phyloP scores from a whole-genome alignment of 495 filamentous ascomycete species.

The Daldinia grandis region DNA sequence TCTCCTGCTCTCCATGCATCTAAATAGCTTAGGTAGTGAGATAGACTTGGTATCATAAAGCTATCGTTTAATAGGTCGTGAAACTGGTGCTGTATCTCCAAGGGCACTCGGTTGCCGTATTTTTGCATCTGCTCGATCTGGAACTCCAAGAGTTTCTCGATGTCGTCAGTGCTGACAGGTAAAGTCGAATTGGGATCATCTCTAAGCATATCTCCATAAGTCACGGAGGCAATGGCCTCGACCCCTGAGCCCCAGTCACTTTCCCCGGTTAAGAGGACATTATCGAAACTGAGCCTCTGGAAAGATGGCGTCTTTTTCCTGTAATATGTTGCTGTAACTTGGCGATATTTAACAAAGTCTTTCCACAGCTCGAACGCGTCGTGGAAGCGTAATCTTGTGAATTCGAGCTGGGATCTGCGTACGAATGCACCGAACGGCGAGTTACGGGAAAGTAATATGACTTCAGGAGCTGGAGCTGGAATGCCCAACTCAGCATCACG shows the following conservation, averaged over 20 bases:
- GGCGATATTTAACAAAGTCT: constrained; percentile 77
- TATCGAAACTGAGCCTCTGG: constrained; percentile 72
- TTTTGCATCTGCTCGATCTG: constrained; percentile 86
- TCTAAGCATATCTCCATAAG: constrained; percentile 69
- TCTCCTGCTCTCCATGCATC: constrained; percentile 93
- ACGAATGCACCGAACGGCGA: constrained; percentile 91
- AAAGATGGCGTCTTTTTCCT: constrained; percentile 69
- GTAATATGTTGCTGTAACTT: constrained; percentile 77
- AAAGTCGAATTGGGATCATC: constrained; percentile 51
- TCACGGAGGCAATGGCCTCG: constrained; percentile 63
- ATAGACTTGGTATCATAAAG: constrained; percentile 72
- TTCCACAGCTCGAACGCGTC: constrained; percentile 81
- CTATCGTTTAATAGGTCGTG: constrained; percentile 71
- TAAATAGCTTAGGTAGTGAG: constrained; percentile 85
- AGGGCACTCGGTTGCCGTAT: constrained; percentile 73
- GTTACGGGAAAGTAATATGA: constrained; percentile 64
- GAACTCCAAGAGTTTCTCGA: constrained; percentile 84
- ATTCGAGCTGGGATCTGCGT: constrained; percentile 78
- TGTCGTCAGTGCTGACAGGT: constrained; percentile 77
- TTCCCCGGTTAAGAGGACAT: constrained; percentile 63
- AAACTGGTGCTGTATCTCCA: constrained; percentile 70
- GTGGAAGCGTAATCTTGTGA: constrained; percentile 79
- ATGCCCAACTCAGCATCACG: constrained; percentile 54
- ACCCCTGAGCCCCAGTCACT: constrained; percentile 55
- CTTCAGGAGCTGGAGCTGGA: constrained; percentile 47